Conservation (phyloP, 1,284 basidiomycete genomes). For the Apiotrichum sp. region DNA sequence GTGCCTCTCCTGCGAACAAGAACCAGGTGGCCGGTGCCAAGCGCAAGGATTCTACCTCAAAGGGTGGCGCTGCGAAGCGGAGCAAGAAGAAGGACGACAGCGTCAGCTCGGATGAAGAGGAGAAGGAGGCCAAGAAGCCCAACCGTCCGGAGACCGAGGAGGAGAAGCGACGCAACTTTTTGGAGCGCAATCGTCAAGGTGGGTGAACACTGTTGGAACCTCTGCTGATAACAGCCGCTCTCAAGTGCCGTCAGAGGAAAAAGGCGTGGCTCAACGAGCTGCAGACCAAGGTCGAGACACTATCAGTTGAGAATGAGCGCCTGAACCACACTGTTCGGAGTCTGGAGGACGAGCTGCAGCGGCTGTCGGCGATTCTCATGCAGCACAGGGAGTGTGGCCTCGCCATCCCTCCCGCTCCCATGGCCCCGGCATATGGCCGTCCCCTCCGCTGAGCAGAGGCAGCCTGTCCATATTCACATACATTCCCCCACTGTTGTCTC, state of each 20-base stretch:
- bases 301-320: slow-evolving; percentile 89
- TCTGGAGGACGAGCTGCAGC: slow-evolving; percentile 56
- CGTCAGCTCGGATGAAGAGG: slow-evolving; percentile 22
- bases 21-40: slow-evolving; percentile 2
- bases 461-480: neutral
- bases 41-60: slow-evolving; percentile 3
- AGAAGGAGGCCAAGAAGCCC: slow-evolving; percentile 30
- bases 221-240: slow-evolving; percentile 61
- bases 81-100: slow-evolving; percentile 47
- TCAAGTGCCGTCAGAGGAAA: slow-evolving; percentile 97
- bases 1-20: slow-evolving; percentile 4
- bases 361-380: slow-evolving; percentile 49
- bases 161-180: slow-evolving; percentile 87
- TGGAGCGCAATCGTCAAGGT: slow-evolving; percentile 94
- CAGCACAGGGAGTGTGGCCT: slow-evolving; percentile 45
- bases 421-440: slow-evolving; percentile 11
- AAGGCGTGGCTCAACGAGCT: slow-evolving; percentile 93
- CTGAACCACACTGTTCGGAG: slow-evolving; percentile 55
- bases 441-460: slow-evolving; percentile 11
- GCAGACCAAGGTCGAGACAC: slow-evolving; percentile 86
- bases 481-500: neutral
- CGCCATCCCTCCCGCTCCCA: slow-evolving; percentile 20
- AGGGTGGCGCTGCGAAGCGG: slow-evolving; percentile 22
- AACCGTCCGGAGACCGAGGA: slow-evolving; percentile 87
- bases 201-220: slow-evolving; percentile 17